Base-by-base conservation (phyloP, 1,139 yeast genomes). In the Dujonia santamariae region DNA sequence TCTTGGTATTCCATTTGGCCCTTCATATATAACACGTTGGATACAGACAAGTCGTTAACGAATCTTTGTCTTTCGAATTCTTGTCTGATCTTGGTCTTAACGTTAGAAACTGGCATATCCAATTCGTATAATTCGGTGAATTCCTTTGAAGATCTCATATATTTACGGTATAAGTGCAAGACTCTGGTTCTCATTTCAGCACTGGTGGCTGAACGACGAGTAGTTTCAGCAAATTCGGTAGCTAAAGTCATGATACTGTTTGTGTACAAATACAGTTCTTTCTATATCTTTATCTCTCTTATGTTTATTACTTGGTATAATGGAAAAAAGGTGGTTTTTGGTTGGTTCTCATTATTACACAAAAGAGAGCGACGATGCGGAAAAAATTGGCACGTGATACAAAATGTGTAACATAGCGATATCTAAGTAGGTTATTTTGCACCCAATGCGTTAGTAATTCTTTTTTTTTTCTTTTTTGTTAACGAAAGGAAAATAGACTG, bases 1-100 rank as follows among this genome's bases (percentile, higher is more conserved):
- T 86, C 96, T 57, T 86, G 96, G 60, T 80, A 86, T 61, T 86
- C 96, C 92, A 85, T 85, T 53, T 85, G 92, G 6, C 94, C 95
- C 66, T 84, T 83, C 68, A 84, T 79, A 48, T 79, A 76, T 39
- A 85, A 68, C 13, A 84, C 72, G 58, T 85, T 86, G 45, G 74
- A 67, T 28, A 83, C 77, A 21, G 77, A 77, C 43, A 81, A 59
- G 53, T 83, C 87, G 40, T 65, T 63, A 34, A 85, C 85, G 54
- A 70, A 84, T 54, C 95, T 73, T 53, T 86, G 80, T 66, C 95
- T 59, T 63, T 86, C 95, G 50, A 86, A 86, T 59, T 86, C 95
- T 59, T 85, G 95, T 72, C 96, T 80, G 46, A 86, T 74, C 61
- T 83, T 85, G 40, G 95, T 84, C 59, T 86, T 80, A 42, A 85